These are phyloP conservation scores for Hygrocybe punicea DNA, from an alignment of 768 basidiomycete genomes.

Conservation along the genomic window DNA sequence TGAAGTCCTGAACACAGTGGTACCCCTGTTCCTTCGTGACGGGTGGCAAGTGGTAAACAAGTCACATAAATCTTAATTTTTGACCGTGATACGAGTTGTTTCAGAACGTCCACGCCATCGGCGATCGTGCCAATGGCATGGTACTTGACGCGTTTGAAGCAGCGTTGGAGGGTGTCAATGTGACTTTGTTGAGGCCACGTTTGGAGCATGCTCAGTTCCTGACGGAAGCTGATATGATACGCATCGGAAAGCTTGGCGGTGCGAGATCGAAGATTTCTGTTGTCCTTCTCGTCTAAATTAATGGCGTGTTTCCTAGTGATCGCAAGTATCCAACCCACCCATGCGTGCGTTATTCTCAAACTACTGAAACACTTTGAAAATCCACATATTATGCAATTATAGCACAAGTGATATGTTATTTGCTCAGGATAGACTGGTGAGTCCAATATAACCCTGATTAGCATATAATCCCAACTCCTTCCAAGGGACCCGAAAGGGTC, in stretches of 20 bases:
- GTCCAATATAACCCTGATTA: slow-evolving; percentile 17
- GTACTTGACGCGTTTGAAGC: slow-evolving; percentile 81
- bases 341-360: slow-evolving; percentile 56
- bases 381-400: slow-evolving; percentile 8
- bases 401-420: slow-evolving; percentile 89
- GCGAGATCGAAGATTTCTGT: slow-evolving; percentile 22
- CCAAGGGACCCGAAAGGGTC: slow-evolving; percentile 76
- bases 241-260: slow-evolving; percentile 81
- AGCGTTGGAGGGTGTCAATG: slow-evolving; percentile 56
- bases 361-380: slow-evolving; percentile 1
- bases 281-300: neutral
- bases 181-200: slow-evolving; percentile 66
- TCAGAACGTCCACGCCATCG: slow-evolving; percentile 85
- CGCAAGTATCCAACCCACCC: slow-evolving; percentile 86
- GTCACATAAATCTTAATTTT: neutral
- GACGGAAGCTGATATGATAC: slow-evolving; percentile 66
- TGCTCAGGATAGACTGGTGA: slow-evolving; percentile 74
- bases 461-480: neutral
- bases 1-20: slow-evolving; percentile 56
- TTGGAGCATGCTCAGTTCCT: slow-evolving; percentile 92
- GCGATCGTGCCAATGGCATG: slow-evolving; percentile 82
- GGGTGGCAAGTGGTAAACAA: slow-evolving; percentile 86
- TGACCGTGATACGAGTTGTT: neutral
- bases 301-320: slow-evolving; percentile 53
- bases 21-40: slow-evolving; percentile 68